phyloP scores from a whole-genome alignment of 345 rosid genomes.

The Chamaenerion angustifolium region DNA sequence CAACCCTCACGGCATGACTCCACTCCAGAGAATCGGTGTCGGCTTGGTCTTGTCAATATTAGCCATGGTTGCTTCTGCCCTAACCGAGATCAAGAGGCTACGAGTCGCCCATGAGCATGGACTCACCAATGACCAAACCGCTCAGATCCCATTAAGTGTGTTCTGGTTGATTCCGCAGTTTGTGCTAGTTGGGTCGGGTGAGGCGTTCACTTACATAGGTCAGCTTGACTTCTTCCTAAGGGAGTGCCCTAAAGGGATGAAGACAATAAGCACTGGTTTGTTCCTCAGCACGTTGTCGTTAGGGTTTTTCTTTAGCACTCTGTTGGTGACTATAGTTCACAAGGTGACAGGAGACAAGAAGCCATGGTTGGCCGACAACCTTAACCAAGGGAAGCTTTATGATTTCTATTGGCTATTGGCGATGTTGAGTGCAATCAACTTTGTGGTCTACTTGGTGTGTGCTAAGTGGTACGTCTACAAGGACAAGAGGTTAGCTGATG shows the following conservation, averaged over 20 bases:
- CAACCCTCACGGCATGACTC: slow-evolving; percentile 69
- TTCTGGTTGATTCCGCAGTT: slow-evolving; percentile 81
- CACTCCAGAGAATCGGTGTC: slow-evolving; percentile 67
- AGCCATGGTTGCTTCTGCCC: slow-evolving; percentile 66
- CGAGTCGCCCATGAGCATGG: slow-evolving; percentile 29
- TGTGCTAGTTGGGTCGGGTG: slow-evolving; percentile 72
- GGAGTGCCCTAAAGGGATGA: slow-evolving; percentile 98
- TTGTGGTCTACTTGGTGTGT: slow-evolving; percentile 34
- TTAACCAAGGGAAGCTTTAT: slow-evolving; percentile 65
- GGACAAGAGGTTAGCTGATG: slow-evolving; percentile 63
- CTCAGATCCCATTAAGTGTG: slow-evolving; percentile 51
- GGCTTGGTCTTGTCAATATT: slow-evolving; percentile 43
- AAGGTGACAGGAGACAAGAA: slow-evolving; percentile 29
- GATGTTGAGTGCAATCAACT: slow-evolving; percentile 44
- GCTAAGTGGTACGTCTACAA: slow-evolving; percentile 89
- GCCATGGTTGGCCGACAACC: slow-evolving; percentile 79
- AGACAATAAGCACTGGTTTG: slow-evolving; percentile 90
- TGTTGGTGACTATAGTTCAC: slow-evolving; percentile 59
- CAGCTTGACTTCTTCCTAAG: slow-evolving; percentile 84
- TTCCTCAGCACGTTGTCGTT: slow-evolving; percentile 75
- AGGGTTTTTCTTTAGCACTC: slow-evolving; percentile 77
- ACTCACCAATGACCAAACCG: slow-evolving; percentile 17
- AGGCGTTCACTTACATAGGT: slow-evolving; percentile 78
- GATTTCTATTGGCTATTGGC: slow-evolving; percentile 87
- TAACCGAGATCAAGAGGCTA: slow-evolving; percentile 53